phyloP scores from a whole-genome alignment of 345 rosid genomes.

The Turritis glabra region DNA sequence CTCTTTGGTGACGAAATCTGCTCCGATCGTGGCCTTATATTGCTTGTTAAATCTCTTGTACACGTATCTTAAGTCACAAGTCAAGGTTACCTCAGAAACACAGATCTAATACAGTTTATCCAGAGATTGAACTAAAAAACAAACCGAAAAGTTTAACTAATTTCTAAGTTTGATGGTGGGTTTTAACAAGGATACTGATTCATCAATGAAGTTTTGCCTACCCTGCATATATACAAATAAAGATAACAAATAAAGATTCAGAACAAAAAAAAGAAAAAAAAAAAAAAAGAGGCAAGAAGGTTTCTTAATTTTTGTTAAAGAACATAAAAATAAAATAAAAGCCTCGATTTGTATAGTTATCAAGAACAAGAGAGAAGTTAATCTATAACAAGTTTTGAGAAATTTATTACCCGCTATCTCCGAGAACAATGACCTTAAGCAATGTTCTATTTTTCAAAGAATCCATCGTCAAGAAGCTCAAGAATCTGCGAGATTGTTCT shows the following conservation, averaged over 20 bases:
- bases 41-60: constrained; percentile 71
- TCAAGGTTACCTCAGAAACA: constrained; percentile 21
- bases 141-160: neutral
- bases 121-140: neutral
- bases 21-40: constrained; percentile 91
- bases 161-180: neutral
- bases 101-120: neutral
- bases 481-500: constrained; percentile 20
- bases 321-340: neutral
- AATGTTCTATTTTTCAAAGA: constrained; percentile 61
- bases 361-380: constrained; percentile 10
- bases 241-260: constrained; percentile 18
- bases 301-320: neutral
- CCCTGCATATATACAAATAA: constrained; percentile 52
- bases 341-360: neutral
- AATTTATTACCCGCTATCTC: constrained; percentile 74
- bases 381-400: no score
- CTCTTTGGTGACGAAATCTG: constrained; percentile 91
- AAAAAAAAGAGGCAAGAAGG: neutral
- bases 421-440: constrained; percentile 86
- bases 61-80: constrained; percentile 63
- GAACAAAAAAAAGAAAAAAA: neutral
- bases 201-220: constrained; percentile 92
- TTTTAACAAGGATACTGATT: constrained; percentile 68
- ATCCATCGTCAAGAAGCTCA: constrained; percentile 27